Evolutionary conservation across 495 filamentous ascomycete genomes (phyloP).

Genomic region (Penicillium pulvis): DNA sequence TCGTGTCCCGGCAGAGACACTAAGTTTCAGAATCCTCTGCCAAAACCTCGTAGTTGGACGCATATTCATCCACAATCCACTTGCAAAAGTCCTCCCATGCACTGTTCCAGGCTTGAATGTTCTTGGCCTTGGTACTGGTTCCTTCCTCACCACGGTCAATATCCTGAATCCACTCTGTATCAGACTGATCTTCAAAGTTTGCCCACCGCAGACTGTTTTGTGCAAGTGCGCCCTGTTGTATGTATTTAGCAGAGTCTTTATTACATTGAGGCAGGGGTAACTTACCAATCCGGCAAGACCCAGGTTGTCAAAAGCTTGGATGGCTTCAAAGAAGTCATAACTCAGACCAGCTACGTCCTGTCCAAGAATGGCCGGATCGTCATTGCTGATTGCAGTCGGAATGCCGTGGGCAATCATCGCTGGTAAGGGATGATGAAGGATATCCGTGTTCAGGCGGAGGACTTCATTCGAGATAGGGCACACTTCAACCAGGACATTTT

Average conservation of each 20-base stretch:
- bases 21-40: too few relatives aligned
- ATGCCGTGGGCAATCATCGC: not conserved
- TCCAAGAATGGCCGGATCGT: not conserved
- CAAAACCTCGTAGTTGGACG: not conserved
- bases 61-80: not conserved
- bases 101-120: not conserved
- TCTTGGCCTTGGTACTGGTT: not conserved
- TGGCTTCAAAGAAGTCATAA: not conserved
- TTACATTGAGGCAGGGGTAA: not conserved
- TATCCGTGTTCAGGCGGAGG: slow-evolving; percentile 14
- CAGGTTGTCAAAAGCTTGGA: not conserved
- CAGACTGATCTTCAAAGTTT: not conserved
- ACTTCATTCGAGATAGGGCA: slow-evolving; percentile 30
- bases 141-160: not conserved
- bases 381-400: not conserved
- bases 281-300: not conserved
- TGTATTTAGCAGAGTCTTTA: not conserved
- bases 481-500: slow-evolving; percentile 22
- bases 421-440: not conserved
- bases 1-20: too few relatives aligned
- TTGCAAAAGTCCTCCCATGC: not conserved
- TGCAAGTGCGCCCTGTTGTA: not conserved
- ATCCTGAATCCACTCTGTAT: not conserved
- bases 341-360: not conserved
- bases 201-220: not conserved